These are phyloP conservation scores for Trypanosoma melophagium DNA, from an alignment of 208 protist species.

Conservation along the genomic window DNA sequence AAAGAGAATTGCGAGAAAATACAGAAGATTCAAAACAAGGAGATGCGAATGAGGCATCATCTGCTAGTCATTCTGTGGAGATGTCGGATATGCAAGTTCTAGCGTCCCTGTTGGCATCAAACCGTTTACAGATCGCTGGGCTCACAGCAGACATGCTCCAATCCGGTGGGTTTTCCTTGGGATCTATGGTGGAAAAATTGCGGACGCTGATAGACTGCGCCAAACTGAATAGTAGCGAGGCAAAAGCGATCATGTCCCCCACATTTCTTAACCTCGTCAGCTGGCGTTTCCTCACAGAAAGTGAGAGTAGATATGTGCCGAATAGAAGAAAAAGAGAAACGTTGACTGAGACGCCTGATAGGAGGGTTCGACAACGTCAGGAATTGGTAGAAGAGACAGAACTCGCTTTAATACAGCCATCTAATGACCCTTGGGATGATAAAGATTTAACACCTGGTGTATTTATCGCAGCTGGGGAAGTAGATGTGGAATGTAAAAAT, in stretches of 20 bases:
- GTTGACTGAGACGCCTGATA: constrained; percentile 12
- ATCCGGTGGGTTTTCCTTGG: constrained; percentile 61
- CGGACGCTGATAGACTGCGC: constrained; percentile 36
- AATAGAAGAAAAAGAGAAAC: not conserved
- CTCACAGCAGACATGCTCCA: constrained; percentile 49
- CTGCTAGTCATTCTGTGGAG: not conserved
- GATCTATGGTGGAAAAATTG: constrained; percentile 59
- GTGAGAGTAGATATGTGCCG: constrained; percentile 38
- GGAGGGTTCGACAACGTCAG: constrained; percentile 18
- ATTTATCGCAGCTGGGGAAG: constrained; percentile 65
- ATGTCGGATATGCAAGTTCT: too few relatives aligned
- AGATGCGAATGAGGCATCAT: not conserved
- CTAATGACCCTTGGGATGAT: constrained; percentile 65
- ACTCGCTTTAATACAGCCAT: constrained; percentile 33
- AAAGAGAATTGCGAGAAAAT: constrained; percentile 8
- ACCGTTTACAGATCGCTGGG: constrained; percentile 56
- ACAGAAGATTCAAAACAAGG: constrained; percentile 12
- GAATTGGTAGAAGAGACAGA: constrained; percentile 16
- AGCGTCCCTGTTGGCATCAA: constrained; percentile 63
- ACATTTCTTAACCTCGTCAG: constrained; percentile 89
- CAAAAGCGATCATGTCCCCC: constrained; percentile 70
- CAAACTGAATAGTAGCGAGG: constrained; percentile 50
- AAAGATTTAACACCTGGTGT: constrained; percentile 33
- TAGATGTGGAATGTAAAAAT: constrained; percentile 62
- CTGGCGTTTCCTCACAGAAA: constrained; percentile 71